Base-by-base conservation (phyloP, 106 monocot genomes). In the Platanthera guangdongensis region DNA sequence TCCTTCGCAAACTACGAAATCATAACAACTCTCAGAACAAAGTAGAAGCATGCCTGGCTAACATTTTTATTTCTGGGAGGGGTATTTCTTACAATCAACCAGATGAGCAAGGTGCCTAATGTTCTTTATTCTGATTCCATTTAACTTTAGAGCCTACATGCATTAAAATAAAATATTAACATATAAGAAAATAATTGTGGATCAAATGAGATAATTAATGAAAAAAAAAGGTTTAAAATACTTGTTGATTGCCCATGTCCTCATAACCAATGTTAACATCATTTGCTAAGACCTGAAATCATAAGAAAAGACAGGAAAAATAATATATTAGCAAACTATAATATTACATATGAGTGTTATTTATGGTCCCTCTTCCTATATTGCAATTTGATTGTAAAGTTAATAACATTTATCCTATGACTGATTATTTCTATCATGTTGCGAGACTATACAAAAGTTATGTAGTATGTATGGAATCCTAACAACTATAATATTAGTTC, bases 231-330 rank as follows among this genome's bases (percentile, higher is more conserved):
- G 54, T 15, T 70, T 25, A 11, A n/a, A 68, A 81, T 94, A 94
- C 96, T 79, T 97, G 93, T 73, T 87, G 89, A 81, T 88, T 97
- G 67, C 83, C 84, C 93, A 97, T 91, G 50, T 97, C 93, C 78
- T 97, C 96, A 47, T 97, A 97, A 18, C 96, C 96, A 62, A 93
- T 87, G 81, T 96, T 96, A 6, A 91, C 96, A 78, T 96, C 96
- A 71, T 96, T 88, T 74, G 91, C 93, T 77, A 96, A 77, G 7
- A 96, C 93, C 96, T 96, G 65, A 74, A 7, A 65, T 60, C 13
- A 52, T 57, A 72, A 76, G 69, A 60, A 19, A 14, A 73, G 19
- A n/a, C 39, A 52, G 19, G 51, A 45, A 14, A 69, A 49, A 6
- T 5, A 48, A 45, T 14, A 45, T 11, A 47, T 70, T 7, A 47